Evolutionary conservation across 2,329 filamentous ascomycete genomes (phyloP).

Genomic region (Cucurbitaria berberidis): DNA sequence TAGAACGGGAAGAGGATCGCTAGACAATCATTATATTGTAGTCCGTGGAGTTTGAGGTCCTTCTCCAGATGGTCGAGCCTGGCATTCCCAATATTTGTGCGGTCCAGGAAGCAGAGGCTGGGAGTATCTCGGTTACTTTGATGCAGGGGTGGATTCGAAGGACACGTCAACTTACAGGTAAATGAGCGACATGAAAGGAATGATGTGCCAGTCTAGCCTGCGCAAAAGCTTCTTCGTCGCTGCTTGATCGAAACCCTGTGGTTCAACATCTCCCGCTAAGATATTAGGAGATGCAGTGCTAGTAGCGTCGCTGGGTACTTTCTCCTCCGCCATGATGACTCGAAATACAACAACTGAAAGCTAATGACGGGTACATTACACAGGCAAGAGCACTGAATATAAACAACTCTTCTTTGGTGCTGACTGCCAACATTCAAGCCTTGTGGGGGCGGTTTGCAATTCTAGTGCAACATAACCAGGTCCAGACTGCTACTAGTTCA

Average conservation of each 20-base stretch:
- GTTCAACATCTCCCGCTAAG: slow-evolving; percentile 28
- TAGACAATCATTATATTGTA: slow-evolving; percentile 66
- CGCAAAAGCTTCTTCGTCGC: slow-evolving; percentile 60
- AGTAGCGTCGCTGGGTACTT: slow-evolving; percentile 8
- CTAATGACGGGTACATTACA: too few relatives aligned
- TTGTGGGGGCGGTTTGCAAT: background rate
- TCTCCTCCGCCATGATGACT: slow-evolving; percentile 19
- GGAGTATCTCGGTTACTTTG: background rate
- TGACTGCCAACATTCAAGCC: background rate
- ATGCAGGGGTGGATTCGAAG: slow-evolving; percentile 2
- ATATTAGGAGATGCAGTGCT: slow-evolving; percentile 14
- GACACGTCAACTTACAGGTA: slow-evolving; percentile 55
- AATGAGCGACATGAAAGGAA: slow-evolving; percentile 65
- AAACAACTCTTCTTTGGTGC: background rate
- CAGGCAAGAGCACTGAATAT: background rate
- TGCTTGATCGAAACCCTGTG: slow-evolving; percentile 44
- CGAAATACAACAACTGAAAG: background rate
- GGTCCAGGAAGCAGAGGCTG: slow-evolving; percentile 59
- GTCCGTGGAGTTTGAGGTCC: slow-evolving; percentile 44
- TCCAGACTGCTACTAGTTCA: background rate
- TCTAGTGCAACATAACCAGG: slow-evolving; percentile 1
- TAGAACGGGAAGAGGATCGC: slow-evolving; percentile 63
- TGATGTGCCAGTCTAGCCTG: slow-evolving; percentile 62
- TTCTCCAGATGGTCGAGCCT: slow-evolving; percentile 47
- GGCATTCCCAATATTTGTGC: slow-evolving; percentile 58